These are phyloP conservation scores for Boletus insuetus DNA, from an alignment of 768 basidiomycete genomes.

Conservation along the genomic window DNA sequence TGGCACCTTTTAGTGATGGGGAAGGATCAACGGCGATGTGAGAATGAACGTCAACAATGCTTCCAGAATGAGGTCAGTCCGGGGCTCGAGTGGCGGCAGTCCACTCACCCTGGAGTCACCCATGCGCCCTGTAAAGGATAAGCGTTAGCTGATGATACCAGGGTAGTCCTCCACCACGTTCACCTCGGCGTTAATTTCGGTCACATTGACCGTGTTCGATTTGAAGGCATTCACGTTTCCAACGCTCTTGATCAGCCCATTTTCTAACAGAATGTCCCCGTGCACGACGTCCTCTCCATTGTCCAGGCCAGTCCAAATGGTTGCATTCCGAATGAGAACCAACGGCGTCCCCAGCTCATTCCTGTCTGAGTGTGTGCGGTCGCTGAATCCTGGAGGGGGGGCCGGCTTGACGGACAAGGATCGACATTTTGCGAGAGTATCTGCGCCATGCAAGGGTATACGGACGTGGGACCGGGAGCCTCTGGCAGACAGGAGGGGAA, in stretches of 20 bases:
- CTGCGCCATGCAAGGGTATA: constrained; percentile 21
- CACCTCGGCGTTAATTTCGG: constrained; percentile 43
- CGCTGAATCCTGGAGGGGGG: constrained; percentile 43
- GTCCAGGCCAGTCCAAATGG: constrained; percentile 71
- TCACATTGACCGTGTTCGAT: constrained; percentile 15
- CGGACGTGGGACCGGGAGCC: neutral
- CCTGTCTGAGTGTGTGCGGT: constrained; percentile 54
- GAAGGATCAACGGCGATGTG: constrained; percentile 47
- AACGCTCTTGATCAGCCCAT: constrained; percentile 60
- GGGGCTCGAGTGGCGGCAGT: neutral
- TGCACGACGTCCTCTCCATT: constrained; percentile 54
- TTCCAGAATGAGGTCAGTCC: constrained; percentile 11
- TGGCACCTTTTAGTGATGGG: constrained; percentile 41
- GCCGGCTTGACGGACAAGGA: constrained; percentile 42
- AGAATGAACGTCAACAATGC: constrained; percentile 56
- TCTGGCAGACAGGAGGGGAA: constrained; percentile 3
- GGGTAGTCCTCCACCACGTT: neutral
- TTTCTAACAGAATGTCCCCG: constrained; percentile 62
- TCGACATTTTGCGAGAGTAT: constrained; percentile 45
- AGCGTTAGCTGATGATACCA: neutral
- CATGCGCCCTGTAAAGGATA: constrained; percentile 48
- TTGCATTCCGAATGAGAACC: constrained; percentile 62
- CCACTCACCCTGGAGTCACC: constrained; percentile 51
- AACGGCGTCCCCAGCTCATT: constrained; percentile 51
- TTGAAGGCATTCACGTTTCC: constrained; percentile 29